phyloP scores from a whole-genome alignment of 1,139 yeast species.

The Zygosaccharomyces pseudobailii region DNA sequence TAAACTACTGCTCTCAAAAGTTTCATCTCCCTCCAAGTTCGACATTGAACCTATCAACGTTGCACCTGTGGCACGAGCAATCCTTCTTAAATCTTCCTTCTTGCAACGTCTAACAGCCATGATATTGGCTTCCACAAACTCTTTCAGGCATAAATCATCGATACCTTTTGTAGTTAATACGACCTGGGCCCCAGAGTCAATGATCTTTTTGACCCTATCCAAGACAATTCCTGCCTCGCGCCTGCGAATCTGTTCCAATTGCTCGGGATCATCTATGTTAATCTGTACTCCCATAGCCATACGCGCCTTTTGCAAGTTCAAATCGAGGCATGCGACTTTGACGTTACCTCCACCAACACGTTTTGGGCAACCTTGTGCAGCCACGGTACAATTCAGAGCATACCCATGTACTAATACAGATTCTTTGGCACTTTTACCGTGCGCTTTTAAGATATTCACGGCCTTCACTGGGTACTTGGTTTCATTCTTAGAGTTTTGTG shows the following conservation, averaged over 20 bases:
- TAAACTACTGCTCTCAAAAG: conserved; percentile 79
- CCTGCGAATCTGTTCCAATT: conserved; percentile 89
- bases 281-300: conserved; percentile 99
- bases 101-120: conserved; percentile 98
- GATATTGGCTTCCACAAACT: conserved; percentile 90
- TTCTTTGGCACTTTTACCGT: conserved; percentile 88
- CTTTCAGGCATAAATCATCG: conserved; percentile 92
- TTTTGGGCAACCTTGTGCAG: conserved; percentile 94
- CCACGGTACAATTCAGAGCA: conserved; percentile 95
- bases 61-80: conserved; percentile 98
- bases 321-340: conserved; percentile 88
- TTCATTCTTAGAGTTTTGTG: conserved; percentile 84
- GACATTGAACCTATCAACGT: conserved; percentile 82
- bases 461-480: conserved; percentile 95
- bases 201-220: conserved; percentile 82
- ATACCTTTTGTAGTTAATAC: conserved; percentile 96
- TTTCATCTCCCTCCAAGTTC: conserved; percentile 96
- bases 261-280: conserved; percentile 96
- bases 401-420: conserved; percentile 87
- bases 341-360: conserved; percentile 51
- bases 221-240: conserved; percentile 89
- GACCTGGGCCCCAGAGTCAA: conserved; percentile 93
- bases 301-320: conserved; percentile 90
- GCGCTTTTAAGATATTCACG: conserved; percentile 91
- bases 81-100: conserved; percentile 93